Evolutionary conservation across 108 stramenopile genomes (phyloP).

Genomic region (Skeletonema tropicum): DNA sequence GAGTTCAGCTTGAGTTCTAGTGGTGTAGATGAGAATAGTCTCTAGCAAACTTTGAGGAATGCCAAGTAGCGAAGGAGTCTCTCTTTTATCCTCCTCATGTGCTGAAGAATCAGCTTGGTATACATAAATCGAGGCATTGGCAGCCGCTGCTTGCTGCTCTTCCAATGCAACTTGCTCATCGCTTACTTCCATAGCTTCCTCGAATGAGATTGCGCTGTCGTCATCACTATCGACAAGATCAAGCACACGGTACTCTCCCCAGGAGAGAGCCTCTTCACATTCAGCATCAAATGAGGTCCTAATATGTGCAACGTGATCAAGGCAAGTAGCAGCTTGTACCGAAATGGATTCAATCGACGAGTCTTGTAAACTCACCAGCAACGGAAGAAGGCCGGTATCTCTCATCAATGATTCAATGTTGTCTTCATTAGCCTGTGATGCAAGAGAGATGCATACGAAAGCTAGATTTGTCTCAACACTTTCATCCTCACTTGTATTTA

Average conservation of each 20-base stretch:
- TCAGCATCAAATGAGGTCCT: neutral
- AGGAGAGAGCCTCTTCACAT: too few species aligned
- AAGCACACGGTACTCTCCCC: neutral
- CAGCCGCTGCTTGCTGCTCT: constrained; percentile 13
- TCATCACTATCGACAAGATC: neutral
- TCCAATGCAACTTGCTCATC: constrained; percentile 5
- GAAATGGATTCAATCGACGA: neutral
- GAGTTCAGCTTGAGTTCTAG: too few species aligned
- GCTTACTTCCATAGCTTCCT: neutral
- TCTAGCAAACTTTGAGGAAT: too few species aligned
- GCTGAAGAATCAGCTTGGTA: too few species aligned
- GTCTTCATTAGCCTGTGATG: neutral
- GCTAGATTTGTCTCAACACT: too few species aligned
- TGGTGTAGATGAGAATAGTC: too few species aligned
- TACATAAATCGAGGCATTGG: too few species aligned
- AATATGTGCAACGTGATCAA: neutral
- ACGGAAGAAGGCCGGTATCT: neutral
- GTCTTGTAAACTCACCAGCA: neutral
- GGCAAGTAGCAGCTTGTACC: neutral
- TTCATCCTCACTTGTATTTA: neutral
- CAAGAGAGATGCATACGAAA: too few species aligned
- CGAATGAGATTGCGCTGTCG: neutral
- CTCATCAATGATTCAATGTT: neutral
- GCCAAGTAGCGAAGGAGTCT: too few species aligned
- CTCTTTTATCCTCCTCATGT: too few species aligned